Evolutionary conservation across 306 rosid species (phyloP).

Genomic region (Cucurbita ficifolia): DNA sequence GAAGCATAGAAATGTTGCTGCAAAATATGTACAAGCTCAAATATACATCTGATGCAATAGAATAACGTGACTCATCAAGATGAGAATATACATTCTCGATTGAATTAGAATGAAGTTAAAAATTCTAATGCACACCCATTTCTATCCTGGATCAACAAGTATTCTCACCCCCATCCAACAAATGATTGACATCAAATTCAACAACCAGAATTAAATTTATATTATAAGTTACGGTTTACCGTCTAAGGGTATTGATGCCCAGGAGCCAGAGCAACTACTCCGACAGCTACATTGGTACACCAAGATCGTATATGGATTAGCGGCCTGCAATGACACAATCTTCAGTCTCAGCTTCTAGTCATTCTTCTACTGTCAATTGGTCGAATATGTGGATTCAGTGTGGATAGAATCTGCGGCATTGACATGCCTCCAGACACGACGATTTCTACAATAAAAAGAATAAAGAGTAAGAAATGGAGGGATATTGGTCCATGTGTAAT

Average conservation of each 20-base stretch:
- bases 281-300: constrained; percentile 16
- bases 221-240: constrained; percentile 13
- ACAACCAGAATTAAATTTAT: constrained; percentile 1
- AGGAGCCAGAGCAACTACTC: constrained; percentile 7
- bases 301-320: constrained; percentile 7
- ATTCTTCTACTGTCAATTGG: constrained; percentile 38
- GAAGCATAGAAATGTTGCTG: not conserved
- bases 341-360: constrained; percentile 32
- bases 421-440: constrained; percentile 96
- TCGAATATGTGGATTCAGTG: constrained; percentile 29
- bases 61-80: not conserved
- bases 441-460: constrained; percentile 46
- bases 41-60: constrained; percentile 4
- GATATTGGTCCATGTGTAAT: not conserved
- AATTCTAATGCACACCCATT: not conserved
- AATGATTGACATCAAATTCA: constrained; percentile 23
- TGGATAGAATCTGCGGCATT: constrained; percentile 72
- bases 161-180: constrained; percentile 15
- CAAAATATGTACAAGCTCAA: constrained; percentile 2
- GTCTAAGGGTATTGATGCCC: constrained; percentile 2
- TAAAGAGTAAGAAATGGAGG: not conserved
- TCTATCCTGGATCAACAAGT: not conserved
- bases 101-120: not conserved
- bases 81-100: not conserved
- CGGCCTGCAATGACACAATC: constrained; percentile 10